A percentile compares a stretch with the other conserved stretches of the same genome.
These are phyloP conservation scores for Elsinoe ampelina DNA, from an alignment of 2,329 filamentous ascomycete genomes.

Conservation along the genomic window DNA sequence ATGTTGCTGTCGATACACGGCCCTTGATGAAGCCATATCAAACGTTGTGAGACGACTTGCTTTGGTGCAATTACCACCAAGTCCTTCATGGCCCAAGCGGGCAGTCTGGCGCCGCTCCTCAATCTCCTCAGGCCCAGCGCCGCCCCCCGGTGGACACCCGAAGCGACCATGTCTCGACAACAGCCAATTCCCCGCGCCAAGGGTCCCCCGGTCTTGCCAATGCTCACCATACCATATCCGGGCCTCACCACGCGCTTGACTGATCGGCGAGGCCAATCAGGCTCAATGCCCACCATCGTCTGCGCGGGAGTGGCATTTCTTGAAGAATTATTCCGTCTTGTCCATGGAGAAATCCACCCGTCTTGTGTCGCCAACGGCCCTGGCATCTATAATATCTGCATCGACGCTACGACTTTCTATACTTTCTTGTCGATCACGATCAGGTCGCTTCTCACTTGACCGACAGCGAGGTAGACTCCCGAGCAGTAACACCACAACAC, in stretches of 20 bases:
- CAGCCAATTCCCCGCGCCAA: constrained; percentile 8
- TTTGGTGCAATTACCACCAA: too few relatives aligned
- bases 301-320: constrained; percentile 7
- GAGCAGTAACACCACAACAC: background rate
- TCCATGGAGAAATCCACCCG: constrained; percentile 11
- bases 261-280: constrained; percentile 11
- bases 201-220: constrained; percentile 8
- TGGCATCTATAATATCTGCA: constrained; percentile 6
- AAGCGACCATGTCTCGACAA: background rate
- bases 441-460: background rate
- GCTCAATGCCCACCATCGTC: background rate
- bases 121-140: background rate
- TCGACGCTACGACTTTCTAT: background rate
- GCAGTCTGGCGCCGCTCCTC: background rate
- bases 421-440: background rate
- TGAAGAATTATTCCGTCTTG: constrained; percentile 11
- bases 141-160: background rate
- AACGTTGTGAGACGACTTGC: too few relatives aligned
- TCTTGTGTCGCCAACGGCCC: constrained; percentile 1
- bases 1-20: background rate
- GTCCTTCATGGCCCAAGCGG: too few relatives aligned
- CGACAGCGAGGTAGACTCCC: background rate
- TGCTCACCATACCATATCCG: constrained; percentile 6
- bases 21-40: background rate
- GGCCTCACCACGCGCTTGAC: background rate